phyloP scores from a whole-genome alignment of 768 basidiomycete genomes.

The Auriculariales sp. region DNA sequence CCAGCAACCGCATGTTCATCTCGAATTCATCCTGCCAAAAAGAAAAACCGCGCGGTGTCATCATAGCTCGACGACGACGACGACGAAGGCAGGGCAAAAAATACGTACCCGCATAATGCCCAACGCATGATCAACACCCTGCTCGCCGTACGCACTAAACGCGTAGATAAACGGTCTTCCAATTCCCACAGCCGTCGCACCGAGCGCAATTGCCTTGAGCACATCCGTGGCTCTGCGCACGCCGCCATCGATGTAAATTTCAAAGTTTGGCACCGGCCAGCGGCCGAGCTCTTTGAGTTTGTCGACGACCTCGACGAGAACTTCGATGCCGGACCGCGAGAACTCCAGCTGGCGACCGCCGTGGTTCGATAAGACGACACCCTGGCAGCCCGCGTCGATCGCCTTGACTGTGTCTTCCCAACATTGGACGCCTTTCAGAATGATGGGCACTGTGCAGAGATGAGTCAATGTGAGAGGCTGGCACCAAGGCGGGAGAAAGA shows the following conservation, averaged over 20 bases:
- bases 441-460: constrained; percentile 79
- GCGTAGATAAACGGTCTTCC: constrained; percentile 30
- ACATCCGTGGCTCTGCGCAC: constrained; percentile 84
- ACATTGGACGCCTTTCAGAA: constrained; percentile 81
- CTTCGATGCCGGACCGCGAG: constrained; percentile 76
- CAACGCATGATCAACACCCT: constrained; percentile 20
- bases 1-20: constrained; percentile 42
- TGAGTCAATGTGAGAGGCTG: constrained; percentile 2
- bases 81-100: constrained; percentile 9
- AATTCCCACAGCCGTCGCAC: constrained; percentile 81
- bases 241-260: constrained; percentile 88
- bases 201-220: constrained; percentile 75
- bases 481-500: constrained; percentile 2
- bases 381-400: constrained; percentile 58
- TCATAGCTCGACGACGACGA: background rate
- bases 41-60: background rate
- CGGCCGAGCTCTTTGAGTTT: constrained; percentile 48
- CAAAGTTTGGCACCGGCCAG: constrained; percentile 67
- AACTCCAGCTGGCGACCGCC: constrained; percentile 70
- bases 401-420: constrained; percentile 73
- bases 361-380: constrained; percentile 79
- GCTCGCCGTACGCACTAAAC: constrained; percentile 23
- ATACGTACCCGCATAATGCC: constrained; percentile 32
- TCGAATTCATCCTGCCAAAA: constrained; percentile 38
- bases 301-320: constrained; percentile 73